Evolutionary conservation across 2,329 filamentous ascomycete genomes (phyloP), one percentile per base, ranked within the genome.

Genomic region (Colletotrichum viniferum): DNA sequence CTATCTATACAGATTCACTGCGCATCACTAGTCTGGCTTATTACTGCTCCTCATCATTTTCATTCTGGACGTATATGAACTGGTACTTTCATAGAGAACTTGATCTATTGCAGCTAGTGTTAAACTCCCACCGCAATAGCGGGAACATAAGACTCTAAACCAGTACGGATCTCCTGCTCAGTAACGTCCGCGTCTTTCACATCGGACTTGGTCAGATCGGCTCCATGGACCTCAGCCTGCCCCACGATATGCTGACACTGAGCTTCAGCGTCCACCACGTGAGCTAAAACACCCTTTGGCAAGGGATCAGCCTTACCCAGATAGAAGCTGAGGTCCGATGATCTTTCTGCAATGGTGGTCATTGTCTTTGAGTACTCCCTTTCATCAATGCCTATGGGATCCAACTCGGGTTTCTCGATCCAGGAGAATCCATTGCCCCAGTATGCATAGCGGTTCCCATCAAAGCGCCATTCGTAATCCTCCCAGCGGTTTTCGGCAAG

Each of bases 11-110:
- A 13, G 43, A 2, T 24, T 52, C n/a, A 13, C 6, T 13, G 0
- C 0, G 4, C 12, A 13, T 52, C n/a, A 24, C 1, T 2, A 7
- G 0, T 52, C 2, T 0, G 10, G 43, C 43, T 21, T 0, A 21
- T 5, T 6, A 9, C 38, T 26, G 8, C 8, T 13, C 0, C n/a
- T 52, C 12, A 0, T 21, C 2, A 7, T 3, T 52, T 0, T 4
- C 12, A 21, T 21, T 52, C 0, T 0, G 1, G 3, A 52, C 12
- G 2, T 52, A 24, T 13, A 4, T 13, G n/a, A 4, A 13, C 1
- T 13, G 10, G 4, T 52, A 7, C 0, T 21, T 21, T 52, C 12
- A 52, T 24, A 13, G 10, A 21, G n/a, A 13, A 48, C 13, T 21
- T 0, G 2, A 52, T 52, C 13, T 21, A 52, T 13, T 52, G n/a